These are phyloP conservation scores for Fusarium phyllophilum DNA, from an alignment of 2,329 filamentous ascomycete genomes.

Conservation along the genomic window DNA sequence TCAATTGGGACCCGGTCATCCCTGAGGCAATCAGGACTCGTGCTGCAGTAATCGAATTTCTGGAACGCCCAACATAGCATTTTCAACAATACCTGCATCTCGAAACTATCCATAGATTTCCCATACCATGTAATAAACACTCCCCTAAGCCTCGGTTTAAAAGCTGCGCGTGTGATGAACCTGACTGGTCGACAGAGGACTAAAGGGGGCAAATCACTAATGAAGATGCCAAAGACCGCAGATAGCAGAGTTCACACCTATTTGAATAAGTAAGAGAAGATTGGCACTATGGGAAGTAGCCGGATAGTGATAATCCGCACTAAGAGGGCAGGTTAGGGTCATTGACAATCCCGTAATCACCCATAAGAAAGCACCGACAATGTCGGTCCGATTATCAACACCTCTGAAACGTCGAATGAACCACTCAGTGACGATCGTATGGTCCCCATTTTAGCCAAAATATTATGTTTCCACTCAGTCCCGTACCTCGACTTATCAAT, in stretches of 20 bases:
- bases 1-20: not conserved
- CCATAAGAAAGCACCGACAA: fast-evolving
- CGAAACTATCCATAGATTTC: fast-evolving
- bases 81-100: fast-evolving
- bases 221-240: no score
- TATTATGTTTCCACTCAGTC: not conserved
- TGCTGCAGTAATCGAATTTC: not conserved
- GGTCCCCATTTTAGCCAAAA: fast-evolving
- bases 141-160: fast-evolving
- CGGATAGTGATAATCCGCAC: no score
- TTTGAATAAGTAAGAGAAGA: no score
- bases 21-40: not conserved
- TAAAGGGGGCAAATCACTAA: no score
- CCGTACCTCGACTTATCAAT: not conserved
- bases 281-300: no score
- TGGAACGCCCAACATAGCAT: fast-evolving
- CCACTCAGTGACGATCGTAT: not conserved
- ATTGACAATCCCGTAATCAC: fast-evolving
- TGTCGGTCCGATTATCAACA: not conserved
- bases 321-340: no score
- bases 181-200: not conserved
- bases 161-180: not conserved
- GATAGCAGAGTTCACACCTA: no score
- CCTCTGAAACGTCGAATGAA: not conserved
- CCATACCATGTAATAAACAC: fast-evolving